Percentiles rank a stretch among this genome's conserved stretches.
Evolutionary conservation across 352 stramenopile genomes (phyloP).

Genomic region (Phytophthora vignae): DNA sequence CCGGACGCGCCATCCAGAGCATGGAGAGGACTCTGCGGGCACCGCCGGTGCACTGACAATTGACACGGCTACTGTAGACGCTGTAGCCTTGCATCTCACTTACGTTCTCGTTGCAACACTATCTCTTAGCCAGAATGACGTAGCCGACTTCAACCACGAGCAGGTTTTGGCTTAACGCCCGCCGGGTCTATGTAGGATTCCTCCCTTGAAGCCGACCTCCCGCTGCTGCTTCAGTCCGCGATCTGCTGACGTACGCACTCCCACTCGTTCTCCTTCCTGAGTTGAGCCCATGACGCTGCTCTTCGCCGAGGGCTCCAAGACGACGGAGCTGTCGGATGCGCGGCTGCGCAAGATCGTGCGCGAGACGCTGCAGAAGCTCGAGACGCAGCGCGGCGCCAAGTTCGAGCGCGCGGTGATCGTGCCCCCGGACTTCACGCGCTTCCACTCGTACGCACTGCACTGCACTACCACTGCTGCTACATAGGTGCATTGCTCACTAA

Average conservation of each 20-base stretch:
- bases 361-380: constrained; percentile 70
- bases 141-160: constrained; percentile 29
- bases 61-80: no score
- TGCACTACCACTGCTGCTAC: not conserved
- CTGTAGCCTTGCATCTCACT: no score
- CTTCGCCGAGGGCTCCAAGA: constrained; percentile 79
- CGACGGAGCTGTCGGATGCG: constrained; percentile 64
- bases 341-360: constrained; percentile 71
- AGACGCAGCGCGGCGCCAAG: constrained; percentile 55
- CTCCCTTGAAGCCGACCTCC: constrained; percentile 6
- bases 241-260: constrained; percentile 13
- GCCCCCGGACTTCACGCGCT: constrained; percentile 97
- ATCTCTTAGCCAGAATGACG: not conserved
- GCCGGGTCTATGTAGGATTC: constrained; percentile 16
- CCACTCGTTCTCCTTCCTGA: not conserved
- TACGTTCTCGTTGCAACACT: no score
- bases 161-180: constrained; percentile 5
- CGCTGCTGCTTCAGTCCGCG: constrained; percentile 11
- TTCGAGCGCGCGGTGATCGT: constrained; percentile 90
- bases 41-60: not conserved
- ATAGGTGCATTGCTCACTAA: not conserved
- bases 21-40: constrained; percentile 47
- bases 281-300: constrained; percentile 66
- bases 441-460: constrained; percentile 87
- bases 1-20: constrained; percentile 41